These are phyloP conservation scores for Pseudogymnoascus pannorum DNA, from an alignment of 2,329 filamentous ascomycete species.

Conservation along the genomic window DNA sequence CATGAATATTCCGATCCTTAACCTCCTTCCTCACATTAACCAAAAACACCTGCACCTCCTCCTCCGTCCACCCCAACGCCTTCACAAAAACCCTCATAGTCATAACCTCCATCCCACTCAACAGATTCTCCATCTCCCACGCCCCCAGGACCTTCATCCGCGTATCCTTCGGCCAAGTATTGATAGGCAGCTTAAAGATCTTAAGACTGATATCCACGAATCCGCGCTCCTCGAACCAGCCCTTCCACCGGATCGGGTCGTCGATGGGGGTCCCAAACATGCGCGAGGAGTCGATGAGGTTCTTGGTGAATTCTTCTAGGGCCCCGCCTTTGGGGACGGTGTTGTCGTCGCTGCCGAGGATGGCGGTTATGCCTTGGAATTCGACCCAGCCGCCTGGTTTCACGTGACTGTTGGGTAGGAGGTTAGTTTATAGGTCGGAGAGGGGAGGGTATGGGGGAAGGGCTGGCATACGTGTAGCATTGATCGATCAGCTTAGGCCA, in stretches of 20 bases:
- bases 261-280: background rate
- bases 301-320: background rate
- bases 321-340: background rate
- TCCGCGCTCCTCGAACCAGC: background rate
- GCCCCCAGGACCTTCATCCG: conserved; percentile 12
- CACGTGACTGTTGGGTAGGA: conserved; percentile 13
- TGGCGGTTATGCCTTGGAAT: conserved; percentile 21
- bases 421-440: background rate
- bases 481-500: conserved; percentile 14
- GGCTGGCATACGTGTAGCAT: conserved; percentile 14
- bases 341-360: conserved; percentile 9
- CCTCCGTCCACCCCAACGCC: conserved; percentile 28
- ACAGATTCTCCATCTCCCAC: conserved; percentile 19
- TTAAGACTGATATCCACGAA: background rate
- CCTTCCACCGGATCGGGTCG: background rate
- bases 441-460: background rate
- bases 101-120: conserved; percentile 29
- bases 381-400: conserved; percentile 27
- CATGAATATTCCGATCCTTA: conserved; percentile 22
- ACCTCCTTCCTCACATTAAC: conserved; percentile 30
- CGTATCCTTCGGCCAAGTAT: conserved; percentile 11
- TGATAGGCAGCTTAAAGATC: conserved; percentile 23
- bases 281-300: background rate
- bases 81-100: conserved; percentile 32
- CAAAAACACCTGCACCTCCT: conserved; percentile 31